Base-by-base conservation (phyloP, 2,329 filamentous ascomycete species). In the Fusarium protoensiforme region DNA sequence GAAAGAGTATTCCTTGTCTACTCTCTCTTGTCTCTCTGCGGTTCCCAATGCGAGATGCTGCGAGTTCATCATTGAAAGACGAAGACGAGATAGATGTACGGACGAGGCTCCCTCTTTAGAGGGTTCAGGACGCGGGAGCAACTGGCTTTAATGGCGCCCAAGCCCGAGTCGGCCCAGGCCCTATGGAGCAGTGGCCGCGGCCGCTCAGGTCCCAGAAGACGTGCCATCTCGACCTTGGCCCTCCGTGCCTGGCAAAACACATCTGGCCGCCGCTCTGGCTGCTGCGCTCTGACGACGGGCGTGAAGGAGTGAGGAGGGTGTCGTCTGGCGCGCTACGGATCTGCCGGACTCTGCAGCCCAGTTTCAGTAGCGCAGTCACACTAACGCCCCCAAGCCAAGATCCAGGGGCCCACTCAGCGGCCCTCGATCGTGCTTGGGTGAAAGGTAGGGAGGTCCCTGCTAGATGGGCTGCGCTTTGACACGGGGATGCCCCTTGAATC, bases 1-100 rank as follows among this genome's bases (percentile, higher is more conserved):
- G 65, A 80, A 80, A 66, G 78, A 80, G 71, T 78, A 80, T 64
- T 80, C 78, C 70, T 78, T 76, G 68, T 78, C 75, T 43, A 58
- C 46, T 69, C 64, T 69, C 46, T 68, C 73, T 41, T 48, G 51
- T 74, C 68, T 71, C 56, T 73, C 72, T 60, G 64, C 64, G 62
- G 62, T 70, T 51, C 64, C 76, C 72, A 71, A 73, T 51, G 67
- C 46, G 22, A 77, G 38, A 64, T 73, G 68, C 61, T 71, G 71
- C 56, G 66, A 61, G 72, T 67, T 77, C 76, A 78, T 78, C 53
- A 72, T 77, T 72, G 67, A 67, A 68, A 68, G 48, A 29, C 46
- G 46, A 57, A 57, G 18, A 59, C 29, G 51, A 27, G 57, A 58
- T 54, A 36, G 33, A 63, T 59, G 51, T 39, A 58, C 53, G 73